Evolutionary conservation across 2,329 filamentous ascomycete species (phyloP).

Genomic region (Phaeosphaeriaceae sp.): DNA sequence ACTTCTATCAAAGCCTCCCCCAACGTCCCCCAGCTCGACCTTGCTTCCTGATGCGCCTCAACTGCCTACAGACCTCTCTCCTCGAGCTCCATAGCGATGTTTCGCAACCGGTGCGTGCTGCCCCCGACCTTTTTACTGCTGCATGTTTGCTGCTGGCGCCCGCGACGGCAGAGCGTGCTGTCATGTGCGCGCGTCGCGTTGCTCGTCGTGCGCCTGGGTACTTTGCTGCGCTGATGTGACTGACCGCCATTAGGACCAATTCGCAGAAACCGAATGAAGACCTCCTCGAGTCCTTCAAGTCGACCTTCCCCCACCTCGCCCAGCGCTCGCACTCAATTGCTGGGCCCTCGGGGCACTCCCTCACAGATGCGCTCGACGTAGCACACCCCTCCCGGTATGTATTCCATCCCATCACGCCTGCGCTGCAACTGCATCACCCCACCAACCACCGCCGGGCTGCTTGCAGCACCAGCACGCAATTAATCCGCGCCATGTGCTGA

Average conservation of each 20-base stretch:
- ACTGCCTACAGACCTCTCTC: conserved; percentile 28
- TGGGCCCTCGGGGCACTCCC: conserved; percentile 54
- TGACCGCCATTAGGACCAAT: conserved; percentile 65
- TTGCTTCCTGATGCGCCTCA: conserved; percentile 40
- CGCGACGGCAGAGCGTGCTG: conserved; percentile 15
- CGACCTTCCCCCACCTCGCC: conserved; percentile 77
- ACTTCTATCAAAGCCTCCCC: conserved; percentile 27
- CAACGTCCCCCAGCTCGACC: conserved; percentile 29
- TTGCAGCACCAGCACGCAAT: conserved; percentile 2
- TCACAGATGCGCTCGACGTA: conserved; percentile 57
- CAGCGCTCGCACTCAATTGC: conserved; percentile 54
- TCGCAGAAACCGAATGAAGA: conserved; percentile 88
- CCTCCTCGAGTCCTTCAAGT: conserved; percentile 82
- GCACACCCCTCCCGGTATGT: conserved; percentile 55
- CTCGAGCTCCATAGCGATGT: conserved; percentile 51
- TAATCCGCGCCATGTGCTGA: conserved; percentile 11
- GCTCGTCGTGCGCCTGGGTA: conserved; percentile 15
- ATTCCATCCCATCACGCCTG: conserved; percentile 12
- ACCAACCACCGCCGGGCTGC: neutral
- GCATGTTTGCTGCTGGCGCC: neutral
- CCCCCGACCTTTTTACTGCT: neutral
- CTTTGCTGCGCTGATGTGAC: conserved; percentile 1
- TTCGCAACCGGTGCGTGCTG: conserved; percentile 53
- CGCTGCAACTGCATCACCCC: conserved; percentile 3
- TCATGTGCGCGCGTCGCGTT: conserved; percentile 41